Conservation (phyloP, 192 early-diverging fungal species). For the Backusella macrospora region DNA sequence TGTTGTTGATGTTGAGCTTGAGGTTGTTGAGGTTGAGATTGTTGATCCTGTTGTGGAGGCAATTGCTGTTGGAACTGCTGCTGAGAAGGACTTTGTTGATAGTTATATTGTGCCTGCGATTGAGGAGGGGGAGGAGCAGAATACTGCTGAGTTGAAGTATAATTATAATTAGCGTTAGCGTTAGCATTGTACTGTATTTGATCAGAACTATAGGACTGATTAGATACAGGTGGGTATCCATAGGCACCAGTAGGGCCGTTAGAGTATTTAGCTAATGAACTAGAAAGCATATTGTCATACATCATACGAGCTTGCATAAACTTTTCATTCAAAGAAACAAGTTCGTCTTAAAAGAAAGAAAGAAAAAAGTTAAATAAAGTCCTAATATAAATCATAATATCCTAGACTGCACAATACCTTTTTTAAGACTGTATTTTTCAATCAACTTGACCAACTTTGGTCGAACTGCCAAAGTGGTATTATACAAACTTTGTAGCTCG, state of each 20-base stretch:
- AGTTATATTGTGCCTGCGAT: neutral
- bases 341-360: no score
- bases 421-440: constrained; percentile 81
- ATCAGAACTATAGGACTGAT: neutral
- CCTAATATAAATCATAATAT: no score
- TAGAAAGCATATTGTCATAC: constrained; percentile 76
- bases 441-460: constrained; percentile 87
- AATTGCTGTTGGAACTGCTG: constrained; percentile 24
- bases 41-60: constrained; percentile 25
- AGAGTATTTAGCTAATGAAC: constrained; percentile 61
- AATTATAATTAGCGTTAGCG: neutral
- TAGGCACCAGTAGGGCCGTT: constrained; percentile 26
- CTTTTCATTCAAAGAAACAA: constrained; percentile 71
- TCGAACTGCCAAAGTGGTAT: constrained; percentile 76
- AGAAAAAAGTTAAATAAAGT: constrained; percentile 7
- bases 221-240: neutral
- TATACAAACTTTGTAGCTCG: constrained; percentile 79
- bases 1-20: neutral
- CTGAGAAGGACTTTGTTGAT: constrained; percentile 24
- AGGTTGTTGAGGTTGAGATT: constrained; percentile 19
- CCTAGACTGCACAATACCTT: constrained; percentile 69
- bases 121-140: constrained; percentile 14
- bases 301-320: constrained; percentile 69
- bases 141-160: constrained; percentile 20
- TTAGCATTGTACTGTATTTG: neutral